These are phyloP conservation scores for Glonium stellatum DNA, from an alignment of 495 filamentous ascomycete genomes.

Conservation along the genomic window DNA sequence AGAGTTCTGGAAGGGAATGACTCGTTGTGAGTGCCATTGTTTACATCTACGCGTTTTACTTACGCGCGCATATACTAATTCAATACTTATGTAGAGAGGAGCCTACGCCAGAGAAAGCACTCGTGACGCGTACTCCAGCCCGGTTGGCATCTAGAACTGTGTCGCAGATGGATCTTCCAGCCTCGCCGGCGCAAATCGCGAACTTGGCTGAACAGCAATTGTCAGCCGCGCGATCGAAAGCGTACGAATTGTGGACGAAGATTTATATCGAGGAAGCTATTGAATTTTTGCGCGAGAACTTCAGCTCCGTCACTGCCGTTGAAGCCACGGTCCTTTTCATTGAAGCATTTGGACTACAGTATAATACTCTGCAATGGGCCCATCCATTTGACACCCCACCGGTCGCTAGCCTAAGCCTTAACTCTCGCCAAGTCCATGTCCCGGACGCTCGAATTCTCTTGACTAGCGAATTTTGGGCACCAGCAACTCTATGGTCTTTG, in stretches of 20 bases:
- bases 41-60: conserved; percentile 24
- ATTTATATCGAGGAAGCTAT: conserved; percentile 51
- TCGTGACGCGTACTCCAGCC: conserved; percentile 48
- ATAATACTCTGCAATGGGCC: conserved; percentile 57
- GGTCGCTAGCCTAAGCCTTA: conserved; percentile 41
- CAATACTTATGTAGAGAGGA: conserved; percentile 9
- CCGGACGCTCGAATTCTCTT: conserved; percentile 81
- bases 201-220: conserved; percentile 72
- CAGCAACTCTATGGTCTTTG: conserved; percentile 67
- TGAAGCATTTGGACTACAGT: conserved; percentile 56
- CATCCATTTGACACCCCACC: conserved; percentile 56
- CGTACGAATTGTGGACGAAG: conserved; percentile 40
- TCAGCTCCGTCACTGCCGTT: conserved; percentile 48
- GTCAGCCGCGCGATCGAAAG: conserved; percentile 49
- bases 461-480: conserved; percentile 72
- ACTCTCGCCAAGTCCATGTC: conserved; percentile 49
- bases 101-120: conserved; percentile 19
- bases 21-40: conserved; percentile 29
- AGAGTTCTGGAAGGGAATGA: conserved; percentile 3
- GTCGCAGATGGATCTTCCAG: conserved; percentile 50
- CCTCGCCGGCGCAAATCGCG: conserved; percentile 79
- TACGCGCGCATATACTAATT: conserved; percentile 22
- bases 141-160: conserved; percentile 48
- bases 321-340: conserved; percentile 45
- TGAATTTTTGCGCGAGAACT: conserved; percentile 38